Base-by-base conservation (phyloP, 1,139 yeast species). In the Pichia sp. region DNA sequence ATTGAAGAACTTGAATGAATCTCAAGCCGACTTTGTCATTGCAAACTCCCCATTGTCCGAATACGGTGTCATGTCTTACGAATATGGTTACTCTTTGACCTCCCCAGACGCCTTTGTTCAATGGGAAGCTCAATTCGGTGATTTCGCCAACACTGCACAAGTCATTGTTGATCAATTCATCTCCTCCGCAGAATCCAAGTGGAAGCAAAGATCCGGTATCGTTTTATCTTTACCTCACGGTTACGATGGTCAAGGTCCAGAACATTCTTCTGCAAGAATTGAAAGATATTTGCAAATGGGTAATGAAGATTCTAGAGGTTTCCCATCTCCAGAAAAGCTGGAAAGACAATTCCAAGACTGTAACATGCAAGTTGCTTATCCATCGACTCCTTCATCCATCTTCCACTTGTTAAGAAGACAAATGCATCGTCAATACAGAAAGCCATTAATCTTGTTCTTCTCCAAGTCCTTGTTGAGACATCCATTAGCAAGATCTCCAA, bases 51-150 rank as follows among this genome's bases (percentile, higher is more conserved):
- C 98, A 8, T 81, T 93, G 68, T 90, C 98, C 48, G 99, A 93
- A 77, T 93, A 90, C 72, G 99, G 99, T 81, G 97, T 90, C 55
- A 87, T 93, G 92, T 98, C 99, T 64, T 95, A 90, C 72, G 99
- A 95, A 76, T 95, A 95, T 72, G 99, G 99, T 76, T 95, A 93
- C 79, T 93, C 99, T 10, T 81, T 95, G 74, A 88, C 97, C 59
- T 88, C 96, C 52, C 99, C 99, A 62, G 97, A 93, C 71, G 93
- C 97, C 56, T 82, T 89, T 59, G 98, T 93, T 56, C 87, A 87
- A 78, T 95, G 99, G 99, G 99, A 95, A 78, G 99, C 99, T 55
- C 99, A 95, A 79, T 95, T 95, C 67, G 99, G 99, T 82, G 99
- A 95, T 77, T 95, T 95, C 67, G 99, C 99, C 68, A 95, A 95